Evolutionary conservation across 257 asterid genomes (phyloP).

Genomic region (Knoxia roxburghii): DNA sequence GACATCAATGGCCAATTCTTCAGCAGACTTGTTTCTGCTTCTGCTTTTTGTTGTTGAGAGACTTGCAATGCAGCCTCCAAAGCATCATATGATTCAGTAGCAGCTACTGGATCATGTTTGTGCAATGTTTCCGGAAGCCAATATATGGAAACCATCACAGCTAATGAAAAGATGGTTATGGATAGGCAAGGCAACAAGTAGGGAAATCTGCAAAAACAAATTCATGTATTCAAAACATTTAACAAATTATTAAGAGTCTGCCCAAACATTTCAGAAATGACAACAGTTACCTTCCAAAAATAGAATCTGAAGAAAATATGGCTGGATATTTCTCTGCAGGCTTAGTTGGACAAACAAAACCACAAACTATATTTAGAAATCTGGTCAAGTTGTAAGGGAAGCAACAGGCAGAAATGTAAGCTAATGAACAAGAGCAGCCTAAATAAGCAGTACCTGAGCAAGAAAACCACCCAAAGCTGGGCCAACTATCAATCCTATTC

Average conservation of each 20-base stretch:
- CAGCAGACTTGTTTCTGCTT: conserved; percentile 33
- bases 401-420: background rate
- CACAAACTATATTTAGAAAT: background rate
- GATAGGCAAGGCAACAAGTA: conserved; percentile 75
- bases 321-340: conserved; percentile 86
- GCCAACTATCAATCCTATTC: conserved; percentile 79
- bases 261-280: background rate
- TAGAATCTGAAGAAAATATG: conserved; percentile 48
- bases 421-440: background rate
- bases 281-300: conserved; percentile 59
- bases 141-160: conserved; percentile 39
- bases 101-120: conserved; percentile 31
- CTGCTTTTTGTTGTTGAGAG: conserved; percentile 18
- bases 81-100: conserved; percentile 16
- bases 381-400: too few relatives aligned
- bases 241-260: background rate
- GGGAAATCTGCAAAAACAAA: conserved; percentile 62
- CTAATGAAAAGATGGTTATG: conserved; percentile 60
- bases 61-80: conserved; percentile 29
- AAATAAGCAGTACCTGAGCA: conserved; percentile 53
- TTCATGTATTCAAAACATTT: background rate
- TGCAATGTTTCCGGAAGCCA: conserved; percentile 92
- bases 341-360: conserved; percentile 25
- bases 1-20: conserved; percentile 74
- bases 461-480: conserved; percentile 94